phyloP scores from a whole-genome alignment of 257 asterid genomes.

The Fraxinus anomala region DNA sequence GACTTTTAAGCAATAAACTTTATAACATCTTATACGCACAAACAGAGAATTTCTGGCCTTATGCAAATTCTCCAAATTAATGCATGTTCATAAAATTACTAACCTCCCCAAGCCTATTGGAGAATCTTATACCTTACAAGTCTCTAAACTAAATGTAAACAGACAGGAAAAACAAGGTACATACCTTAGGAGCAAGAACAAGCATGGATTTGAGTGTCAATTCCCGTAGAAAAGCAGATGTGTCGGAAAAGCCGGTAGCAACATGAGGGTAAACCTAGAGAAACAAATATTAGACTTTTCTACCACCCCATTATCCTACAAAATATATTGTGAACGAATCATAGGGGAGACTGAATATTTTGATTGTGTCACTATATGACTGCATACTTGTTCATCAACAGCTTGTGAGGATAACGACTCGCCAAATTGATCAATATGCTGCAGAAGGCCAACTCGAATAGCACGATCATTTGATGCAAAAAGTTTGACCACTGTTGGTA shows the following conservation, averaged over 20 bases:
- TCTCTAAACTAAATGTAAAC: slow-evolving; percentile 14
- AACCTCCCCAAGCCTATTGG: not conserved
- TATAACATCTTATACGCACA: not conserved
- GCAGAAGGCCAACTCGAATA: slow-evolving; percentile 83
- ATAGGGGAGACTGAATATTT: slow-evolving; percentile 19
- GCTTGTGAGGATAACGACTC: slow-evolving; percentile 79
- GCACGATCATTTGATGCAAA: slow-evolving; percentile 91
- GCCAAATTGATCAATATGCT: slow-evolving; percentile 93
- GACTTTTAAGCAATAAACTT: not conserved
- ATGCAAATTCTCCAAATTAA: not conserved
- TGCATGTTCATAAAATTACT: not conserved
- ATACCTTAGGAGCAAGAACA: slow-evolving; percentile 92
- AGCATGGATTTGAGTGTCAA: slow-evolving; percentile 96
- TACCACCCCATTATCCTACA: slow-evolving; percentile 19
- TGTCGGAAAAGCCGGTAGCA: slow-evolving; percentile 91
- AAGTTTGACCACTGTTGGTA: slow-evolving; percentile 85
- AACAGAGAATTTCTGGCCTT: not conserved
- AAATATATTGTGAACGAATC: slow-evolving; percentile 24
- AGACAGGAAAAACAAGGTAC: slow-evolving; percentile 18
- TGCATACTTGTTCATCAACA: slow-evolving; percentile 89
- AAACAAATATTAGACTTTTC: slow-evolving; percentile 26
- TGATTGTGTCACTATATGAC: slow-evolving; percentile 22
- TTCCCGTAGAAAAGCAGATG: slow-evolving; percentile 94
- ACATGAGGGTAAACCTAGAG: slow-evolving; percentile 90
- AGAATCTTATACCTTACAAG: slow-evolving; percentile 8